phyloP scores from a whole-genome alignment of 441 rosid species.

The Arabidopsis lyrata region DNA sequence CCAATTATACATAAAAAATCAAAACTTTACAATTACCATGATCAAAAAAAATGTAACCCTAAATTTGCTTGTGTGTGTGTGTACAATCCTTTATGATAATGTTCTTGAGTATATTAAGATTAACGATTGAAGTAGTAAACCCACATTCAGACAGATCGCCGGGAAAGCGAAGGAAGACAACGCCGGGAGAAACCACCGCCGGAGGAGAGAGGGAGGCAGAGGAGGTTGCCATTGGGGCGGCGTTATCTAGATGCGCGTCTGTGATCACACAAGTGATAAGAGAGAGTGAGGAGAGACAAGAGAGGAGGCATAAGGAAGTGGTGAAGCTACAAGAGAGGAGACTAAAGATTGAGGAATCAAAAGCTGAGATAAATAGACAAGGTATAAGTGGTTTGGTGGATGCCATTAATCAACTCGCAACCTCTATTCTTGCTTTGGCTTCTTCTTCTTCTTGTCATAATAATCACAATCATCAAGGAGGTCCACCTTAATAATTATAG shows the following conservation, averaged over 20 bases:
- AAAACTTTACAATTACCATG: neutral
- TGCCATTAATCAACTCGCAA: conserved; percentile 78
- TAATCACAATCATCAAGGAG: conserved; percentile 26
- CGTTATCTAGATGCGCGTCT: conserved; percentile 68
- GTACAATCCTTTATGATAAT: neutral
- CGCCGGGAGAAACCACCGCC: conserved; percentile 11
- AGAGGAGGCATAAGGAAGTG: conserved; percentile 68
- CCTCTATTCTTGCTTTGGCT: conserved; percentile 68
- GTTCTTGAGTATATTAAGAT: neutral
- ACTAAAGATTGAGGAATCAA: conserved; percentile 69
- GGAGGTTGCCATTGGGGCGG: conserved; percentile 54
- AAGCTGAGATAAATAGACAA: conserved; percentile 57
- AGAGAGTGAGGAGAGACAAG: conserved; percentile 66
- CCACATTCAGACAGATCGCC: conserved; percentile 55
- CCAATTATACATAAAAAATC: neutral
- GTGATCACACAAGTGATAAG: conserved; percentile 74
- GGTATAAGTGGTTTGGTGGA: conserved; percentile 65
- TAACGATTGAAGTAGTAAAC: neutral
- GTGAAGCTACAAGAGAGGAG: conserved; percentile 64
- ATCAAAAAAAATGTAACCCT: conserved; percentile 8
- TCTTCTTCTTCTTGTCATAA: conserved; percentile 46
- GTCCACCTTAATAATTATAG: conserved; percentile 27
- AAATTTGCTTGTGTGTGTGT: neutral
- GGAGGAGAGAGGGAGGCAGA: conserved; percentile 46
- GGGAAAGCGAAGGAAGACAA: conserved; percentile 55